Base-by-base conservation (phyloP, 345 rosid genomes). In the Salix purpurea region DNA sequence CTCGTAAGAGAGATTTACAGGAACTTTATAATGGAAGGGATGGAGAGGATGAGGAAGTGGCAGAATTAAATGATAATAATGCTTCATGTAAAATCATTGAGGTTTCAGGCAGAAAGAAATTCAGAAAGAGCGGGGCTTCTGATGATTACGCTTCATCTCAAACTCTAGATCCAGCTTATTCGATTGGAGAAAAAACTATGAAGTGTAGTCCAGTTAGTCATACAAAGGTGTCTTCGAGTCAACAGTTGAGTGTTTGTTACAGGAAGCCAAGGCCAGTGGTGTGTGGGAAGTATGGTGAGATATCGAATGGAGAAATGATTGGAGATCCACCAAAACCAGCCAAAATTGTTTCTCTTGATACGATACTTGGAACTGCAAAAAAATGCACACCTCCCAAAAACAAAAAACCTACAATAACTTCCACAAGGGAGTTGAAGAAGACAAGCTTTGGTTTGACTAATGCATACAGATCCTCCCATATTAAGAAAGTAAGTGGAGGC, bases 261-360 rank as follows among this genome's bases (percentile, higher is more conserved):
- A 62, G 65, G 71, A 86, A 79, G 65, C 75, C 70, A 73, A 85
- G 69, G 74, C 89, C 91, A 37, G 73, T 86, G 9, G 88, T 84
- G 54, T 87, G 69, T 76, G 91, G 91, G 48, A 82, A 68, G 62
- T 86, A 80, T 66, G 85, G 85, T 73, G 88, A 87, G 74, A 79
- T 87, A 79, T 76, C 70, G 71, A 70, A 67, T 52, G 79, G 78
- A 58, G 69, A 76, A 11, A 77, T 73, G 72, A 72, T 34, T 71
- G 80, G 30, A 24, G 78, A 84, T 77, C 56, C 66, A 50, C 46
- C 71, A 30, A 73, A 65, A 65, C 82, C 81, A 26, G 78, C 65
- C 44, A 89, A 89, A 82, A 77, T 85, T 69, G 73, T 84, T 84
- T 68, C 88, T 40, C 90, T 88, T 50, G 84, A 84, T 68, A 80